Evolutionary conservation across 768 basidiomycete genomes (phyloP), one percentile per base, ranked within the genome.

Genomic region (Dentipellis sp.): DNA sequence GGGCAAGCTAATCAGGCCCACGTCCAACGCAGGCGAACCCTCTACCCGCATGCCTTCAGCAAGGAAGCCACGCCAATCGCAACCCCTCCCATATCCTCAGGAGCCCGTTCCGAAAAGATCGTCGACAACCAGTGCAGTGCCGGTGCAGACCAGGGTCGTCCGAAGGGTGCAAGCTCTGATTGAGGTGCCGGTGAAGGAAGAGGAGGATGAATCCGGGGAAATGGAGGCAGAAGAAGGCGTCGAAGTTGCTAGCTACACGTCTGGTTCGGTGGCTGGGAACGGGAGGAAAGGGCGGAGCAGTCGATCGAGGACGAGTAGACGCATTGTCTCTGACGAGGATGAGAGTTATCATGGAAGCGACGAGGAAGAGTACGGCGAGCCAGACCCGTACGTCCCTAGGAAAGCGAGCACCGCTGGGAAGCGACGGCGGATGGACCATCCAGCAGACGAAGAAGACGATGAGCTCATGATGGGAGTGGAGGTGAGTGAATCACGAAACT

Each of bases 121-220:
- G 16, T 19, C 46, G 12, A 37, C 23, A 16, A 17, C 10, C 4
- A 10, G 37, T 1, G 37, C 17, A 16, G 46, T 53, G 46, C 60
- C 64, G 4, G 63, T 58, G 10, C 65, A 65, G 50, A 74, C 72
- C 0, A 65, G 63, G 38, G 65, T 88, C 14, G 74, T 88, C 42
- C 79, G 86, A 19, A 80, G 82, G 36, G 86, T 88, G 8, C 78
- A 81, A 19, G 83, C 86, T 23, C 65, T 74, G 2, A 65, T 79
- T 6, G 74, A 87, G 17, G 71, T 87, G 1, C 72, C 77, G 36
- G 79, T 88, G 38, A 88, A 88, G 62, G 76, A 76, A 55, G 85
- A 88, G 66, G 81, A 80, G 3, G 72, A 71, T 1, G 72, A 74
- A 3, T 71, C 71, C n/a, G 6, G 6, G 3, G 75, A 23, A 4